phyloP scores from a whole-genome alignment of 495 filamentous ascomycete genomes.

The Aspergillus kassunensis region DNA sequence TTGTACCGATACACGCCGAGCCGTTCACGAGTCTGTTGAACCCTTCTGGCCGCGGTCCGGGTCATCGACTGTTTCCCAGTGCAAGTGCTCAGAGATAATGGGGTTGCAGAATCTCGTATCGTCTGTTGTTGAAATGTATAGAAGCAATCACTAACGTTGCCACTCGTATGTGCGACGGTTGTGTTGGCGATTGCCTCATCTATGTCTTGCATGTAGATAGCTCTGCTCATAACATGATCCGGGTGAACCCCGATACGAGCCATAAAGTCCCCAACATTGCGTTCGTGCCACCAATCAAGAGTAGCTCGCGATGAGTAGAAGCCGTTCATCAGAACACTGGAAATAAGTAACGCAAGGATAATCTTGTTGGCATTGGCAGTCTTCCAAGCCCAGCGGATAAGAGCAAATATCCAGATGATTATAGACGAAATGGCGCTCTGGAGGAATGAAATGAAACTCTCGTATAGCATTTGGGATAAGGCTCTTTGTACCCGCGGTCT shows the following conservation, averaged over 20 bases:
- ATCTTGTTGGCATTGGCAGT: slow-evolving; percentile 70
- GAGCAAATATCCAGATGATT: slow-evolving; percentile 67
- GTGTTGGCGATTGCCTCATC: slow-evolving; percentile 58
- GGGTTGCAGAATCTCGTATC: slow-evolving; percentile 27
- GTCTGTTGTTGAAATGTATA: slow-evolving; percentile 42
- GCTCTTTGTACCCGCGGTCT: slow-evolving; percentile 64
- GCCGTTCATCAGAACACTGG: slow-evolving; percentile 66
- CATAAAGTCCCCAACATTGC: slow-evolving; percentile 76
- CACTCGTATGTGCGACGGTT: slow-evolving; percentile 31
- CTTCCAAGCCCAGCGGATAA: slow-evolving; percentile 60
- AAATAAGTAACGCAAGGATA: slow-evolving; percentile 60
- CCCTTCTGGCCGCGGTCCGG: slow-evolving; percentile 57
- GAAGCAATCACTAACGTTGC: slow-evolving; percentile 41
- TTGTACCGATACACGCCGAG: slow-evolving; percentile 88
- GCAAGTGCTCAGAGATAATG: slow-evolving; percentile 31
- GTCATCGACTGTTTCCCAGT: slow-evolving; percentile 41
- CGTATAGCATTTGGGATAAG: slow-evolving; percentile 63
- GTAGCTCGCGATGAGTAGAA: slow-evolving; percentile 64
- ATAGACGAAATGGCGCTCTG: slow-evolving; percentile 68
- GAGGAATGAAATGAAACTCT: slow-evolving; percentile 61
- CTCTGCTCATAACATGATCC: slow-evolving; percentile 74
- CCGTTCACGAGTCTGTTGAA: slow-evolving; percentile 72
- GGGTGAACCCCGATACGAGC: slow-evolving; percentile 71
- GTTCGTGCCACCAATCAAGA: slow-evolving; percentile 80
- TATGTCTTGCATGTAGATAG: slow-evolving; percentile 78